These are phyloP conservation scores for Oxytropis ochrocephala DNA, from an alignment of 306 rosid species.

Conservation along the genomic window DNA sequence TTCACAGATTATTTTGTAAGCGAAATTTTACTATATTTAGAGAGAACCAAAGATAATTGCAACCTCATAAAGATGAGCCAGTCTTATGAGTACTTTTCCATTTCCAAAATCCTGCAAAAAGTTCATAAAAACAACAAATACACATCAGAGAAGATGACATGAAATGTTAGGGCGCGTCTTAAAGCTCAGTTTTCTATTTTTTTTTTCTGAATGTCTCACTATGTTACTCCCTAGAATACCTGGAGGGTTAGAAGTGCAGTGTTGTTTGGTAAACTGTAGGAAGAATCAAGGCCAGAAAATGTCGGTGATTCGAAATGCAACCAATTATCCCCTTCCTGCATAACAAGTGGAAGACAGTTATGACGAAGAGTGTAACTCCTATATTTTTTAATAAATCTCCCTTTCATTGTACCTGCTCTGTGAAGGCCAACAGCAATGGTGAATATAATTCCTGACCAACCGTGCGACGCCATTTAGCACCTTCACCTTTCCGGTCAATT, in stretches of 20 bases:
- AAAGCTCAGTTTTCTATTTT: constrained; percentile 10
- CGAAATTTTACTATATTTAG: neutral
- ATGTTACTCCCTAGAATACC: constrained; percentile 33
- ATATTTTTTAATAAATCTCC: neutral
- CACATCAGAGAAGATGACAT: neutral
- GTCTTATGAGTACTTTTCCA: constrained; percentile 70
- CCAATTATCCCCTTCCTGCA: constrained; percentile 55
- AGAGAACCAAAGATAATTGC: constrained; percentile 14
- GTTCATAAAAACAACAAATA: constrained; percentile 12
- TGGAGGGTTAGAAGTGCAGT: constrained; percentile 66
- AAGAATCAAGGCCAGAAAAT: constrained; percentile 50
- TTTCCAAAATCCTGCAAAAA: constrained; percentile 66
- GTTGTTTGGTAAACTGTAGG: constrained; percentile 66
- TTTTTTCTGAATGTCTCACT: neutral
- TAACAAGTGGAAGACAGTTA: constrained; percentile 12
- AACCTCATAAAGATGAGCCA: constrained; percentile 88
- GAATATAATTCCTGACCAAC: constrained; percentile 91
- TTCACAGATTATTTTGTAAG: neutral
- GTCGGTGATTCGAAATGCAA: constrained; percentile 33
- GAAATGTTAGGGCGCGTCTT: constrained; percentile 5
- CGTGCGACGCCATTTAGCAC: constrained; percentile 91
- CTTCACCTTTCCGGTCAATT: constrained; percentile 71
- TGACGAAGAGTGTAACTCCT: neutral
- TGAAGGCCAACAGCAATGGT: constrained; percentile 80
- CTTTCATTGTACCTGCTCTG: constrained; percentile 57